Evolutionary conservation across 2,329 filamentous ascomycete genomes (phyloP).

Genomic region (Fusarium pseudograminearum): DNA sequence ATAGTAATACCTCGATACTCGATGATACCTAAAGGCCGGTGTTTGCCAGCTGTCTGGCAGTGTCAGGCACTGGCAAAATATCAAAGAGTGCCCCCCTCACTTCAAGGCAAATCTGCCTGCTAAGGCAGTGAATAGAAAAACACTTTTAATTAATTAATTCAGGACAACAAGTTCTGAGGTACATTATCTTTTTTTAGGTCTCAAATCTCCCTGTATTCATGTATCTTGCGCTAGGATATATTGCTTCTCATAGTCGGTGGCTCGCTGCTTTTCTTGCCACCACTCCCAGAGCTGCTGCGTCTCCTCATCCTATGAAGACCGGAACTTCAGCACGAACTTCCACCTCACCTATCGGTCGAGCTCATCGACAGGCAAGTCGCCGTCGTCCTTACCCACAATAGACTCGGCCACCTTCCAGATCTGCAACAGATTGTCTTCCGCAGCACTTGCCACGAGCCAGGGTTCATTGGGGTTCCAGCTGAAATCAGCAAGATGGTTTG

Average conservation of each 20-base stretch:
- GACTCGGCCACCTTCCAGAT: conserved; percentile 90
- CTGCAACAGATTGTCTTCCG: conserved; percentile 96
- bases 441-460: conserved; percentile 95
- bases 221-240: conserved; percentile 35
- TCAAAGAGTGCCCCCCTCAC: neutral
- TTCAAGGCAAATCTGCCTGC: neutral
- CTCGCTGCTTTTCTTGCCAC: conserved; percentile 29
- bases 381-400: conserved; percentile 82
- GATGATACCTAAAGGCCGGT: neutral
- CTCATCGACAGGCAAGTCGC: conserved; percentile 81
- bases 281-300: conserved; percentile 42
- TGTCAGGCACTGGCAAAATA: conserved; percentile 6
- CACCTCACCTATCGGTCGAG: conserved; percentile 70
- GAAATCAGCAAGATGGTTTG: conserved; percentile 95
- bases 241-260: conserved; percentile 32
- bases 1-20: neutral
- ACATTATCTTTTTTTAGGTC: conserved; percentile 9
- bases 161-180: conserved; percentile 1
- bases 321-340: conserved; percentile 50
- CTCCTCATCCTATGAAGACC: conserved; percentile 50
- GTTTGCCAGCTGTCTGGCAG: conserved; percentile 13
- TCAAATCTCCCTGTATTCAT: conserved; percentile 6
- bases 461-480: conserved; percentile 98
- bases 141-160: conserved; percentile 14
- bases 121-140: neutral